Conservation (phyloP, 805 yeast genomes). For the Yamadazyma paraphyllophila region DNA sequence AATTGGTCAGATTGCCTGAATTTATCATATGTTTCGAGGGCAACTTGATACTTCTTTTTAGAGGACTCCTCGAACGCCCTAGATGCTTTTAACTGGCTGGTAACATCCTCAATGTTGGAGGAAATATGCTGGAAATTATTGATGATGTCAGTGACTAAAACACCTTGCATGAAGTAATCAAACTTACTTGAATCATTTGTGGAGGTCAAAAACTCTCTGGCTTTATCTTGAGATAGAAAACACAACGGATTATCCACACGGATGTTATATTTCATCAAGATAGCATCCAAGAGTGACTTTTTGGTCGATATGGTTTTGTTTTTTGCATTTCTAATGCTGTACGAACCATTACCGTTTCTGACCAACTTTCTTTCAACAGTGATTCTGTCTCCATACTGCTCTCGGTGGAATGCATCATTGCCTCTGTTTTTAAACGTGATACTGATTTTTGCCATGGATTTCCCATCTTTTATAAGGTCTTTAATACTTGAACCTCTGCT, state of each 20-base stretch:
- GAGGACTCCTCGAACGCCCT: slow-evolving; percentile 24
- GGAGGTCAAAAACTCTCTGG: slow-evolving; percentile 81
- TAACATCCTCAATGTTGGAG: slow-evolving; percentile 28
- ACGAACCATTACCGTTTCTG: slow-evolving; percentile 50
- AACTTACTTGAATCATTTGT: slow-evolving; percentile 73
- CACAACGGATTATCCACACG: slow-evolving; percentile 90
- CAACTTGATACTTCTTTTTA: slow-evolving; percentile 26
- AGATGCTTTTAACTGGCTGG: slow-evolving; percentile 26
- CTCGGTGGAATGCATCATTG: slow-evolving; percentile 61
- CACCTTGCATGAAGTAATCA: slow-evolving; percentile 75
- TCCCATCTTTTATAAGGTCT: slow-evolving; percentile 75
- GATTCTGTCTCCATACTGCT: slow-evolving; percentile 65
- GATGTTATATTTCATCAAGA: slow-evolving; percentile 69
- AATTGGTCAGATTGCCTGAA: slow-evolving; percentile 34
- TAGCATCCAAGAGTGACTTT: slow-evolving; percentile 62
- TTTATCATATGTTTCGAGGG: slow-evolving; percentile 29
- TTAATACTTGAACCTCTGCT: slow-evolving; percentile 75
- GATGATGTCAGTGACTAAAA: slow-evolving; percentile 65
- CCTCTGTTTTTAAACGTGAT: slow-evolving; percentile 67
- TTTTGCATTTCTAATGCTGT: slow-evolving; percentile 50
- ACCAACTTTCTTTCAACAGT: slow-evolving; percentile 65
- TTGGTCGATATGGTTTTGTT: slow-evolving; percentile 56
- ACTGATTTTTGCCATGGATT: slow-evolving; percentile 60
- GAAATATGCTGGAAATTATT: slow-evolving; percentile 44
- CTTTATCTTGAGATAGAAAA: slow-evolving; percentile 89